A percentile compares a stretch with the other conserved stretches of the same genome.
Evolutionary conservation across 768 basidiomycete genomes (phyloP).

Genomic region (Trichaptum fuscoviolaceum): DNA sequence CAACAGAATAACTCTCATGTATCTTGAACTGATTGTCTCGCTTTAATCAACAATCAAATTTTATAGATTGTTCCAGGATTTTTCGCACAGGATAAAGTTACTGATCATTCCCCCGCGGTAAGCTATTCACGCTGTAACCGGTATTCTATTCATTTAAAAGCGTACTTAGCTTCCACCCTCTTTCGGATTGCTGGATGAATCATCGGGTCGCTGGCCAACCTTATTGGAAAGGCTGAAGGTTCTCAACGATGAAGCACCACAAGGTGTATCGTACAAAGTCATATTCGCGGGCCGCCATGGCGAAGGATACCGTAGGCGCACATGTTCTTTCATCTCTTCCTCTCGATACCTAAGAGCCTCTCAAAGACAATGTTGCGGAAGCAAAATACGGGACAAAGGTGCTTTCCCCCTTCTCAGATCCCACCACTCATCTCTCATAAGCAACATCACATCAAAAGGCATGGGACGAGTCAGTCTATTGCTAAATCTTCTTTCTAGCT

Average conservation of each 20-base stretch:
- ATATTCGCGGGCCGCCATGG: constrained; percentile 68
- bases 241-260: constrained; percentile 40
- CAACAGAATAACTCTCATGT: neutral
- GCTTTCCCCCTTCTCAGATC: constrained; percentile 7
- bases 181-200: constrained; percentile 54
- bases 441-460: constrained; percentile 22
- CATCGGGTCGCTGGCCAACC: constrained; percentile 43
- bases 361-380: constrained; percentile 61
- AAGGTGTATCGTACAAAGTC: constrained; percentile 49
- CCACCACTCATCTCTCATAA: neutral
- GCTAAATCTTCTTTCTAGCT: neutral
- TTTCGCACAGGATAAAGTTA: constrained; percentile 37
- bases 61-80: constrained; percentile 33
- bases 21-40: neutral
- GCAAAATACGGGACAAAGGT: constrained; percentile 49
- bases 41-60: neutral
- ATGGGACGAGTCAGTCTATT: constrained; percentile 52
- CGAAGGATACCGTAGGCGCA: constrained; percentile 59
- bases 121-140: constrained; percentile 27
- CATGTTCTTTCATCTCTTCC: neutral
- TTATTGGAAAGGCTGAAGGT: constrained; percentile 36
- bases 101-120: constrained; percentile 16
- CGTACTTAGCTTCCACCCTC: constrained; percentile 42
- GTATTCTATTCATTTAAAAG: constrained; percentile 1
- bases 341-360: neutral